phyloP scores from a whole-genome alignment of 768 basidiomycete species.

The Guyanaporus albipodus region DNA sequence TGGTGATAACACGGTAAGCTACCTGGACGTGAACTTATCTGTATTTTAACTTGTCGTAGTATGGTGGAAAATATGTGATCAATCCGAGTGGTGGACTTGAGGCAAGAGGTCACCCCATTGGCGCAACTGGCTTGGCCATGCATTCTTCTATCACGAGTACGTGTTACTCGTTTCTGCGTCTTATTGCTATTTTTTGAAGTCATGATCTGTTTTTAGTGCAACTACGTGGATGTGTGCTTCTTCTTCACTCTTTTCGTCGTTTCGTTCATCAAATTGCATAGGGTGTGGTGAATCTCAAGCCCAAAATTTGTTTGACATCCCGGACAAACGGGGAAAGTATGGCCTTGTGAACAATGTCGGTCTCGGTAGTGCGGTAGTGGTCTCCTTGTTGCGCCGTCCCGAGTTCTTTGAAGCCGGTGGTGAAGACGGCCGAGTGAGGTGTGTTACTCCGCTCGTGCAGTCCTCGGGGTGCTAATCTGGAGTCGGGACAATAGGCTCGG shows the following conservation, averaged over 20 bases:
- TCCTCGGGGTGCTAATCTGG: not conserved
- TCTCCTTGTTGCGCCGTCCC: slow-evolving; percentile 68
- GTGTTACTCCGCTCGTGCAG: not conserved
- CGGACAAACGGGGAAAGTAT: slow-evolving; percentile 67
- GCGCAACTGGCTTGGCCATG: slow-evolving; percentile 78
- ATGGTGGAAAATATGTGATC: slow-evolving; percentile 77
- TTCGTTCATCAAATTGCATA: slow-evolving; percentile 18
- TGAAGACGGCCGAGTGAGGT: slow-evolving; percentile 62
- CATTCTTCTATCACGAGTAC: slow-evolving; percentile 76
- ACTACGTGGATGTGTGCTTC: slow-evolving; percentile 55
- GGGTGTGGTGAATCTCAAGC: slow-evolving; percentile 81
- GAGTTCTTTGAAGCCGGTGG: slow-evolving; percentile 66
- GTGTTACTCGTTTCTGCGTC: slow-evolving; percentile 29
- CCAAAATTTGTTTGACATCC: slow-evolving; percentile 55
- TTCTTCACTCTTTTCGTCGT: not conserved
- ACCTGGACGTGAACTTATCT: not conserved
- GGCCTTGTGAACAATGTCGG: slow-evolving; percentile 76
- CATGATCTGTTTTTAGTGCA: too few species aligned
- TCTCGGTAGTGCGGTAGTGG: slow-evolving; percentile 71
- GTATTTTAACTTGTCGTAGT: slow-evolving; percentile 36
- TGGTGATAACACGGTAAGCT: slow-evolving; percentile 70
- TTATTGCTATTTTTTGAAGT: not conserved
- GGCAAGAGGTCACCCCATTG: slow-evolving; percentile 79
- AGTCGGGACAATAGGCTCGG: slow-evolving; percentile 50
- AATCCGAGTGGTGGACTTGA: slow-evolving; percentile 85